Evolutionary conservation across 192 early-diverging fungal genomes (phyloP).

Genomic region (Phycomyces blakesleeanus): DNA sequence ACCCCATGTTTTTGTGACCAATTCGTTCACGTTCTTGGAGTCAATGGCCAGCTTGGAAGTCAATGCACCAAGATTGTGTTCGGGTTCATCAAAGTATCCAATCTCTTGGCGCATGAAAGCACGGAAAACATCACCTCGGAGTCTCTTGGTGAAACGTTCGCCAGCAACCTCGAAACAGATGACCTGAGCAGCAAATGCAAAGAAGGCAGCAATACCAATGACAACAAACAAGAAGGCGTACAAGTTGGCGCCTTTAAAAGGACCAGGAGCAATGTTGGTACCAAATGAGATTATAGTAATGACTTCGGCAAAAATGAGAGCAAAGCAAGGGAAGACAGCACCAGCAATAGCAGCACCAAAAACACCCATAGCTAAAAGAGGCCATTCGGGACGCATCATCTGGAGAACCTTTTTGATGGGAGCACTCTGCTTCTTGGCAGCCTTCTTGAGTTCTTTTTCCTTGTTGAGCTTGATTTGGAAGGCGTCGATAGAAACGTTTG

Average conservation of each 20-base stretch:
- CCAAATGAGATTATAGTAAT: constrained; percentile 36
- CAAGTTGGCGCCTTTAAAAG: constrained; percentile 26
- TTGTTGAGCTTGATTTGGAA: constrained; percentile 33
- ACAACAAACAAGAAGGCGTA: constrained; percentile 33
- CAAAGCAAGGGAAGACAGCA: constrained; percentile 74
- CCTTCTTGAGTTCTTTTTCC: constrained; percentile 35
- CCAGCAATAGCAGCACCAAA: constrained; percentile 66
- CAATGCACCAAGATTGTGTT: constrained; percentile 72
- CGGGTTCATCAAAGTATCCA: constrained; percentile 78
- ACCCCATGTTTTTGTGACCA: constrained; percentile 53
- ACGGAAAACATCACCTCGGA: constrained; percentile 49
- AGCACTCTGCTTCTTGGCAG: constrained; percentile 42
- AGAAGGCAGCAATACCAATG: constrained; percentile 22
- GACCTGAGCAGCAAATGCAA: constrained; percentile 9
- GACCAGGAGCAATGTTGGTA: constrained; percentile 19
- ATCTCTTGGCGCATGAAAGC: constrained; percentile 81
- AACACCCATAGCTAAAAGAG: constrained; percentile 50
- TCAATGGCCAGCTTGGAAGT: constrained; percentile 81
- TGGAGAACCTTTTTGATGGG: constrained; percentile 51
- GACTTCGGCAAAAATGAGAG: constrained; percentile 52
- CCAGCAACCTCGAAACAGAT: constrained; percentile 27
- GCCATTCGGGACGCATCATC: constrained; percentile 54
- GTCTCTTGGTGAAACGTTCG: constrained; percentile 26
- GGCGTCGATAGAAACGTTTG: constrained; percentile 18
- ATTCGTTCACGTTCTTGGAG: constrained; percentile 50